Evolutionary conservation across 1,284 basidiomycete genomes (phyloP).

Genomic region (Paramarasmius palmivorus): DNA sequence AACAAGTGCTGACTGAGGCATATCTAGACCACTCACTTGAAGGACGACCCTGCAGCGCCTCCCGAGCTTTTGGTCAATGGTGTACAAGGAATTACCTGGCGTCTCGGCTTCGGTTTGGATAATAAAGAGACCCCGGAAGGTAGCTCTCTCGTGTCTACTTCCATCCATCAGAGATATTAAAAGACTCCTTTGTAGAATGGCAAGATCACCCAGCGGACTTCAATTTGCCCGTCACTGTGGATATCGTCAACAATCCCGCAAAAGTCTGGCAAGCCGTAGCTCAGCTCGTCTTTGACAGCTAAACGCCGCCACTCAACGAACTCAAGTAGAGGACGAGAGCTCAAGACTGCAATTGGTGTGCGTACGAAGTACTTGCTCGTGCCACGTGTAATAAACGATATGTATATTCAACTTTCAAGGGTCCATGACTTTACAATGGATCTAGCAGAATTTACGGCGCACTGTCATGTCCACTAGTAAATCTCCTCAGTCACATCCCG

Average conservation of each 20-base stretch:
- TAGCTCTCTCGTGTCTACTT: slow-evolving; percentile 7
- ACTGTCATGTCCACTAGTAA: too few species aligned
- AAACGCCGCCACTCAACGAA: too few species aligned
- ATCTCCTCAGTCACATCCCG: too few species aligned
- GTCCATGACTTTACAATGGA: too few species aligned
- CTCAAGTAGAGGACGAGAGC: too few species aligned
- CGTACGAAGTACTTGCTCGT: too few species aligned
- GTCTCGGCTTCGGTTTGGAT: slow-evolving; percentile 19
- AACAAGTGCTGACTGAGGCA: background rate
- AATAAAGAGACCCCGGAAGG: slow-evolving; percentile 19
- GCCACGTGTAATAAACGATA: too few species aligned
- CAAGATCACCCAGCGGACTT: slow-evolving; percentile 24
- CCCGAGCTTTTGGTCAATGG: slow-evolving; percentile 20
- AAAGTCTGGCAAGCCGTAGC: too few species aligned
- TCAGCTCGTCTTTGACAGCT: too few species aligned
- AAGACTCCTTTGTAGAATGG: slow-evolving; percentile 24
- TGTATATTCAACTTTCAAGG: too few species aligned
- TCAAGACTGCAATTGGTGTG: too few species aligned
- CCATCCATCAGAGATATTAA: background rate
- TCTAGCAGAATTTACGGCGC: too few species aligned
- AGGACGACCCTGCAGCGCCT: slow-evolving; percentile 25
- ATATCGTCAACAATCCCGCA: background rate
- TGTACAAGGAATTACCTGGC: slow-evolving; percentile 24
- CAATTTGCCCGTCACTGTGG: slow-evolving; percentile 23
- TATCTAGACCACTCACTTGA: slow-evolving; percentile 48